Evolutionary conservation across 352 stramenopile genomes (phyloP), one percentile per base, ranked within the genome.

Genomic region (Globisporangium yorkense): DNA sequence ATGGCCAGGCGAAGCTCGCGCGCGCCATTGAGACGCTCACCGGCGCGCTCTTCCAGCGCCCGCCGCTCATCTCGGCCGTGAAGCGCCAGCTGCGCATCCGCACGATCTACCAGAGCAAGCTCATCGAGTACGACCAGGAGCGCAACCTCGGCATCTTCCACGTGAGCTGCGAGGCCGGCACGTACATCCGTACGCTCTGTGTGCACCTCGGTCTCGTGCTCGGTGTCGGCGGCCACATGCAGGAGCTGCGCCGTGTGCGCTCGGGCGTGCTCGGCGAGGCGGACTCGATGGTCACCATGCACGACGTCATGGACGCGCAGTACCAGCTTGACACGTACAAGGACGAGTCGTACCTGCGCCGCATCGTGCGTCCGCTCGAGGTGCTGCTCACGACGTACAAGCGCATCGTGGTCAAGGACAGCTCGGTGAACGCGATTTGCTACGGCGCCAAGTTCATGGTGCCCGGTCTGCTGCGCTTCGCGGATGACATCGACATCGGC

Each of bases 361-460:
- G 98, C 56, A 97, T 99, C 35, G 84, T 99, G 51, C 98, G 97
- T 64, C 98, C 98, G 15, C 80, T 99, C 6, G 98, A 99, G 72
- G 79, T 99, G 35, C 80, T 99, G 35, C 81, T 99, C 15, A 98
- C 93, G 37, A 98, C 95, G 35, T 99, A 98, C 87, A 99, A 99
- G 84, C 90, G 97, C 21, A 92, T 99, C 35, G 97, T 99, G 29
- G 97, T 99, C 16, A 99, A 99, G 86, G 98, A 99, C 83, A 98
- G 82, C 31, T 97, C 96, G 13, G 97, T 99, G 5, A 99, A 99
- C 79, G 97, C 98, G 29, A 99, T 99, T 69, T 99, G 98, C 77
- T 99, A 99, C 76, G 98, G 98, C 47, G 98, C 98, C 62, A 99
- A 99, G 86, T 96, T 99, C 53, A 99, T 99, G 97, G 96, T 99